Conservation (phyloP, 495 filamentous ascomycete genomes). For the Letharia columbiana region DNA sequence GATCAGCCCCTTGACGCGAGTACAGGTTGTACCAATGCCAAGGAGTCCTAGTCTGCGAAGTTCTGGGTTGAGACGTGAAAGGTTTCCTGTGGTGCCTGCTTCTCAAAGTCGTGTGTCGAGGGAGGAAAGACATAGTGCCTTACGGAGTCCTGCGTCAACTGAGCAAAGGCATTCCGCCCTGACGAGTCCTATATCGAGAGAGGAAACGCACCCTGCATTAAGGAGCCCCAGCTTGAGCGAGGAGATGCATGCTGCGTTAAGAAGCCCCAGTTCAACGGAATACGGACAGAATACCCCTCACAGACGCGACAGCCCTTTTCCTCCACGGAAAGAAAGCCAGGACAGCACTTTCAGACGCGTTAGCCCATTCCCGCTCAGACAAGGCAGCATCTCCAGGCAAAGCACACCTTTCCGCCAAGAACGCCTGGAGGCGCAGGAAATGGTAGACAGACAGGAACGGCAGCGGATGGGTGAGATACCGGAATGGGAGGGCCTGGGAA, state of each 20-base stretch:
- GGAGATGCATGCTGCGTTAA: neutral
- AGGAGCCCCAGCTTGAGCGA: neutral
- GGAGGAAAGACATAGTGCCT: neutral
- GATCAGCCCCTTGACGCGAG: constrained; percentile 16
- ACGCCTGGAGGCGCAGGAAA: neutral
- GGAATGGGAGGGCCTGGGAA: neutral
- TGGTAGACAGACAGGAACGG: constrained; percentile 1
- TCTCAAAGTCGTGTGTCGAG: neutral
- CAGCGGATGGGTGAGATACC: neutral
- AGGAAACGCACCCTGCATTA: neutral
- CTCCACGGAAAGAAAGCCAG: neutral
- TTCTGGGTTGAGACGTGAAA: neutral
- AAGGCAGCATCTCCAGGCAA: neutral
- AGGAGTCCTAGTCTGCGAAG: neutral
- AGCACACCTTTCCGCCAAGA: constrained; percentile 1
- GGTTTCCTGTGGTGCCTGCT: neutral
- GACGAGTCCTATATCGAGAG: neutral
- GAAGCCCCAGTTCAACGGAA: neutral
- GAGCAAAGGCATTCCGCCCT: neutral
- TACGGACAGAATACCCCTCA: neutral
- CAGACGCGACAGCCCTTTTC: neutral
- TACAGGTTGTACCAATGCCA: neutral
- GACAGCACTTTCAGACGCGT: neutral
- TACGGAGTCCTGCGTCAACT: neutral
- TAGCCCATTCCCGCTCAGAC: neutral